phyloP scores from a whole-genome alignment of 2,329 filamentous ascomycete genomes.

The Stromatinia cepivora region DNA sequence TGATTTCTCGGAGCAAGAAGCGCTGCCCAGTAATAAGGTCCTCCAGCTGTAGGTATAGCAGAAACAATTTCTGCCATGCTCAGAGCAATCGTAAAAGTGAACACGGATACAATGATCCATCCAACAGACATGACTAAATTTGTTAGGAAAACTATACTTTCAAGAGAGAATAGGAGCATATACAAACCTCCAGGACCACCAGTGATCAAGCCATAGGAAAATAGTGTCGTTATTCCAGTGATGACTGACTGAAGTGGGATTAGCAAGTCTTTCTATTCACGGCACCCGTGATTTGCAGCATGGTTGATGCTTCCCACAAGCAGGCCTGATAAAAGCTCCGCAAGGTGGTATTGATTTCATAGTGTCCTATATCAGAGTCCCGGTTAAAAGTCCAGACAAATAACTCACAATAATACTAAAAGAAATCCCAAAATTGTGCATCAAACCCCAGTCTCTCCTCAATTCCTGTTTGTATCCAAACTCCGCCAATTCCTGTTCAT shows the following conservation, averaged over 20 bases:
- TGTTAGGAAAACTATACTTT: neutral
- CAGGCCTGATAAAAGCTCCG: neutral
- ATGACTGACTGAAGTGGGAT: constrained; percentile 53
- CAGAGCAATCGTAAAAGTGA: constrained; percentile 55
- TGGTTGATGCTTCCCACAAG: neutral
- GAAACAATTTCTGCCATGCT: constrained; percentile 61
- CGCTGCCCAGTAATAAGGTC: constrained; percentile 62
- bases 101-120: constrained; percentile 57
- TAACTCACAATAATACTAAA: constrained; percentile 59
- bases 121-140: constrained; percentile 52
- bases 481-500: constrained; percentile 54
- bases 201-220: constrained; percentile 56
- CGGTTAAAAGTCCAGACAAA: neutral
- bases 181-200: constrained; percentile 56
- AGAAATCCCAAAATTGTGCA: constrained; percentile 62
- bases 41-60: constrained; percentile 58
- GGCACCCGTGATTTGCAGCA: neutral
- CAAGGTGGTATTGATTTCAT: neutral
- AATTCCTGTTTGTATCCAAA: constrained; percentile 62
- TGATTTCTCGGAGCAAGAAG: constrained; percentile 52
- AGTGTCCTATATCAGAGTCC: neutral
- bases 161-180: neutral
- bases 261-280: neutral
- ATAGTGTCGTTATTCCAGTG: constrained; percentile 59
- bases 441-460: constrained; percentile 56